These are phyloP conservation scores for Geopyxis carbonaria DNA, from an alignment of 495 filamentous ascomycete genomes.

Conservation along the genomic window DNA sequence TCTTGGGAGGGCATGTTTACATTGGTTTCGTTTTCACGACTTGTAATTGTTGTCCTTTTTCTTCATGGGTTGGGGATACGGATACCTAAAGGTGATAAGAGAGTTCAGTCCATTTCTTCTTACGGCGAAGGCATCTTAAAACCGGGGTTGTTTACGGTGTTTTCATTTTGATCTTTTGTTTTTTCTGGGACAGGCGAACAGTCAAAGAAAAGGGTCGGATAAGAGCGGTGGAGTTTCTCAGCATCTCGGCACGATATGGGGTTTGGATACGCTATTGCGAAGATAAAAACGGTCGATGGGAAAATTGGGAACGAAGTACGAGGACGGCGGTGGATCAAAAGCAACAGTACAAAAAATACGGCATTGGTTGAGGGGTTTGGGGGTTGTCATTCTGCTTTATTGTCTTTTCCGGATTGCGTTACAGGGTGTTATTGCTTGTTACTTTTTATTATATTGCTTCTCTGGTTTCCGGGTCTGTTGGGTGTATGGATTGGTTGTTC, in stretches of 20 bases:
- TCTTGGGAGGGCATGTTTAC: constrained; percentile 26
- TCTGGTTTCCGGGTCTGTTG: too few relatives aligned
- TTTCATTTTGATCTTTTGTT: constrained; percentile 7
- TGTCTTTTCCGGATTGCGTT: constrained; percentile 19
- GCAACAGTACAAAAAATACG: too few relatives aligned
- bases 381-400: constrained; percentile 21
- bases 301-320: neutral
- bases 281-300: neutral
- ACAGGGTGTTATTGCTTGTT: too few relatives aligned
- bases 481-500: too few relatives aligned
- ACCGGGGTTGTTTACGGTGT: constrained; percentile 7
- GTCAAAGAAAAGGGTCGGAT: too few relatives aligned
- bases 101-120: constrained; percentile 19
- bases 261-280: neutral
- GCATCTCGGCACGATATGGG: neutral
- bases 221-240: neutral
- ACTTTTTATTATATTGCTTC: too few relatives aligned
- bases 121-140: constrained; percentile 27
- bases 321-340: neutral
- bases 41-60: constrained; percentile 24
- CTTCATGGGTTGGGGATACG: constrained; percentile 22
- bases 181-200: too few relatives aligned
- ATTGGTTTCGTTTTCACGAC: constrained; percentile 23
- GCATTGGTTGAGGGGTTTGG: too few relatives aligned
- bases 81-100: constrained; percentile 27